phyloP scores from a whole-genome alignment of 169 alveolate species.

The Eimeria necatrix region DNA sequence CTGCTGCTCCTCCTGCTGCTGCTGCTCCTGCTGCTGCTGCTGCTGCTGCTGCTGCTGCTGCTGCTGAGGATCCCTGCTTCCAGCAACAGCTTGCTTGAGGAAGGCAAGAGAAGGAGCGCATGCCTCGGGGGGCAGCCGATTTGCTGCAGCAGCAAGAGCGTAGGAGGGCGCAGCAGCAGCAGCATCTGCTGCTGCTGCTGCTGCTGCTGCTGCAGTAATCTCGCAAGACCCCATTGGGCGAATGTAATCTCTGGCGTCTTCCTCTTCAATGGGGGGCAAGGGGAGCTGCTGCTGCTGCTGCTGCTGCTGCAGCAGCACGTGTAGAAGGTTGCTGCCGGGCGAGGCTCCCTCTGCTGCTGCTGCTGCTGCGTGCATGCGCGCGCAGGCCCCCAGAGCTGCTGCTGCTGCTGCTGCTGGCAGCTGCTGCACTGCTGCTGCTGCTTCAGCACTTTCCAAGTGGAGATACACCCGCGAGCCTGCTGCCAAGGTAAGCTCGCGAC shows the following conservation, averaged over 20 bases:
- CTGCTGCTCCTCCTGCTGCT: constrained; percentile 39
- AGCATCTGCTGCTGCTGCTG: background rate
- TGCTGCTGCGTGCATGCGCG: constrained; percentile 22
- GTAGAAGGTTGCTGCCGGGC: background rate
- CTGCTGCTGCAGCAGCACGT: constrained; percentile 47
- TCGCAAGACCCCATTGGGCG: constrained; percentile 10
- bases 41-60: background rate
- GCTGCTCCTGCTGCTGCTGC: constrained; percentile 59
- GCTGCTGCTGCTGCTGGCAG: constrained; percentile 59
- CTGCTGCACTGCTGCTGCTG: constrained; percentile 35
- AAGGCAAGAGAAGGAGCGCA: background rate
- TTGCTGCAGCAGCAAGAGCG: constrained; percentile 41
- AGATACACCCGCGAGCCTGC: constrained; percentile 37
- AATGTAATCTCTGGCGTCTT: constrained; percentile 22
- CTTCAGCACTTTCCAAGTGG: constrained; percentile 42
- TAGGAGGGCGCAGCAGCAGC: constrained; percentile 1
- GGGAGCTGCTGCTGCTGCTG: constrained; percentile 24
- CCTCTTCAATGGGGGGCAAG: constrained; percentile 53
- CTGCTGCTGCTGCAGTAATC: background rate
- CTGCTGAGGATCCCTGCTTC: background rate
- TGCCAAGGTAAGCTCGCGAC: constrained; percentile 49
- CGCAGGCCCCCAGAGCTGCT: constrained; percentile 17
- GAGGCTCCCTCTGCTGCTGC: constrained; percentile 13
- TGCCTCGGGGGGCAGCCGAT: background rate
- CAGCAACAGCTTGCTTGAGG: constrained; percentile 35